phyloP scores from a whole-genome alignment of 139 green algal genomes.

The Auxenochlorella protothecoides region DNA sequence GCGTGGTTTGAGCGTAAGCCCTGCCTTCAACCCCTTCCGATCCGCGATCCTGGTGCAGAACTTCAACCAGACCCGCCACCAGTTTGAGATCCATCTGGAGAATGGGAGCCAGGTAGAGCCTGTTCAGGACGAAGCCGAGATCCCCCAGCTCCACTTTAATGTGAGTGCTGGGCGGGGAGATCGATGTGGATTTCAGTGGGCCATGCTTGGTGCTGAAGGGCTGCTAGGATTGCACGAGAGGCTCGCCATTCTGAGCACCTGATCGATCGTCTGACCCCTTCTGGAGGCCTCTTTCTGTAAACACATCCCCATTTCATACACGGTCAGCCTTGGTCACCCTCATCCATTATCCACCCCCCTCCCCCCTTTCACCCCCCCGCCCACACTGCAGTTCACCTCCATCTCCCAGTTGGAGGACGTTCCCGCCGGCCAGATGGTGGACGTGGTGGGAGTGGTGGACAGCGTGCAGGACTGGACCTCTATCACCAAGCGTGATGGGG shows the following conservation, averaged over 20 bases:
- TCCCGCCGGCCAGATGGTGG: constrained; percentile 52
- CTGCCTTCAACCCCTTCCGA: neutral
- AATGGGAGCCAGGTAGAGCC: constrained; percentile 37
- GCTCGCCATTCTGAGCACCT: too few species aligned
- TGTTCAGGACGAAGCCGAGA: constrained; percentile 41
- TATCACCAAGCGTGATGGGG: constrained; percentile 75
- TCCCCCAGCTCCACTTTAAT: constrained; percentile 60
- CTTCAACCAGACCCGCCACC: constrained; percentile 68
- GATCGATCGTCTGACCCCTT: too few species aligned
- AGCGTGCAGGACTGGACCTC: constrained; percentile 29
- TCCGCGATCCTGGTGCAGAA: constrained; percentile 16
- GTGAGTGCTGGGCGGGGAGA: constrained; percentile 20
- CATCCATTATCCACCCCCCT: too few species aligned
- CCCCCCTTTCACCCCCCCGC: neutral
- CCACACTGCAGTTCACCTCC: constrained; percentile 50
- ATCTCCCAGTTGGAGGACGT: constrained; percentile 68
- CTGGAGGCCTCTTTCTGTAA: too few species aligned
- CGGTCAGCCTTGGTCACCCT: too few species aligned
- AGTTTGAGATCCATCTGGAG: constrained; percentile 89
- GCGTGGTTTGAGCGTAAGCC: too few species aligned
- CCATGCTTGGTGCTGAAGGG: too few species aligned
- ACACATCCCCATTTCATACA: too few species aligned
- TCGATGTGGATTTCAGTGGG: too few species aligned
- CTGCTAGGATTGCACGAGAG: too few species aligned
- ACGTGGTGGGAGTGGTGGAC: constrained; percentile 86